Evolutionary conservation across 2,329 filamentous ascomycete species (phyloP).

Genomic region (Atkinsonella hypoxylon): DNA sequence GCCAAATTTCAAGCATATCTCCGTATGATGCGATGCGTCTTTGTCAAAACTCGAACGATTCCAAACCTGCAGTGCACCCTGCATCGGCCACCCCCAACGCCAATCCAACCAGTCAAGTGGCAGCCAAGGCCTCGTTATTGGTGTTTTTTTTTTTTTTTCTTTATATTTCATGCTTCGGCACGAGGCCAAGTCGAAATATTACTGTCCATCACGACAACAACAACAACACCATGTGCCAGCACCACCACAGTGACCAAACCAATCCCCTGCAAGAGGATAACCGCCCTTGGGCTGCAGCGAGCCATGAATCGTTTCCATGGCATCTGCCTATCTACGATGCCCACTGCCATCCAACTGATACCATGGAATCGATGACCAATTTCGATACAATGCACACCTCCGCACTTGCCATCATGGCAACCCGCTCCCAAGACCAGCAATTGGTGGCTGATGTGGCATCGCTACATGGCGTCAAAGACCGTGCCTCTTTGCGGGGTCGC

Average conservation of each 20-base stretch:
- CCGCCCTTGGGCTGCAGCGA: not conserved
- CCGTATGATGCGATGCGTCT: not conserved
- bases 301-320: slow-evolving; percentile 45
- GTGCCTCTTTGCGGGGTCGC: slow-evolving; percentile 1
- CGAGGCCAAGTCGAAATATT: no score
- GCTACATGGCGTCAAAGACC: slow-evolving; percentile 34
- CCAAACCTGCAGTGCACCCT: no score
- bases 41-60: not conserved
- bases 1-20: not conserved
- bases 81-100: no score
- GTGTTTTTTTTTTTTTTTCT: no score
- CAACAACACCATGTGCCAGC: slow-evolving; percentile 3
- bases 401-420: slow-evolving; percentile 64
- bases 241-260: not conserved
- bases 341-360: slow-evolving; percentile 78
- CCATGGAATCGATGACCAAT: slow-evolving; percentile 45
- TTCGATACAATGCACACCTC: slow-evolving; percentile 56
- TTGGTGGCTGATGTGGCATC: slow-evolving; percentile 54
- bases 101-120: no score
- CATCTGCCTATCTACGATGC: slow-evolving; percentile 61
- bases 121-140: no score
- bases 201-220: no score
- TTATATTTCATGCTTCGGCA: no score
- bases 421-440: slow-evolving; percentile 61
- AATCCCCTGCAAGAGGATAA: not conserved